These are phyloP conservation scores for Priceomyces medius DNA, from an alignment of 805 yeast genomes.

Conservation along the genomic window DNA sequence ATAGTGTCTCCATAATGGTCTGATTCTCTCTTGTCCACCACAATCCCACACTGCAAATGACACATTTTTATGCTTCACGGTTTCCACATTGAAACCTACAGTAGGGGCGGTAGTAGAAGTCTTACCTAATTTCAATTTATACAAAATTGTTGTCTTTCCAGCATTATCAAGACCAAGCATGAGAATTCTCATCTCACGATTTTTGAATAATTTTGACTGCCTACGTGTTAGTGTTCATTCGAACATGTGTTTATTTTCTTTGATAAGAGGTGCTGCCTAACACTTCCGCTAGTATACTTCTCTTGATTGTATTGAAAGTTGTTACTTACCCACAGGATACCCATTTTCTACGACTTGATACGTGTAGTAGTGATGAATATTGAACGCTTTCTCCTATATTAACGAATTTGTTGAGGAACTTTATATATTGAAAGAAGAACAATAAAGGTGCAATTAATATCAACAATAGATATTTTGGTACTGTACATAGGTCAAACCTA, in stretches of 20 bases:
- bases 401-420: not conserved
- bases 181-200: slow-evolving; percentile 93
- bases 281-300: no score
- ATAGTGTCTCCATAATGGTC: slow-evolving; percentile 95
- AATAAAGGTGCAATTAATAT: slow-evolving; percentile 1
- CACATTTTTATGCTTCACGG: slow-evolving; percentile 76
- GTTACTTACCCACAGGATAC: slow-evolving; percentile 6
- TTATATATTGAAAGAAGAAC: not conserved
- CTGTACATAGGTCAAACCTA: no score
- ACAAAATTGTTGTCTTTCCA: slow-evolving; percentile 86
- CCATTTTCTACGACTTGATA: not conserved
- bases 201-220: slow-evolving; percentile 50
- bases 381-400: not conserved
- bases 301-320: no score
- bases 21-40: slow-evolving; percentile 91
- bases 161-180: slow-evolving; percentile 94
- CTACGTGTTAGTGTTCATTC: slow-evolving; percentile 14
- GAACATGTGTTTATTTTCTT: no score
- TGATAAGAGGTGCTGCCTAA: no score
- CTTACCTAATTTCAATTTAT: slow-evolving; percentile 76
- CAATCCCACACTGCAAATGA: slow-evolving; percentile 92
- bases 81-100: slow-evolving; percentile 90
- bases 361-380: not conserved
- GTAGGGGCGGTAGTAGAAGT: slow-evolving; percentile 84
- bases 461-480: not conserved